These are phyloP conservation scores for Myochromella boudieri DNA, from an alignment of 768 basidiomycete species.

Conservation along the genomic window DNA sequence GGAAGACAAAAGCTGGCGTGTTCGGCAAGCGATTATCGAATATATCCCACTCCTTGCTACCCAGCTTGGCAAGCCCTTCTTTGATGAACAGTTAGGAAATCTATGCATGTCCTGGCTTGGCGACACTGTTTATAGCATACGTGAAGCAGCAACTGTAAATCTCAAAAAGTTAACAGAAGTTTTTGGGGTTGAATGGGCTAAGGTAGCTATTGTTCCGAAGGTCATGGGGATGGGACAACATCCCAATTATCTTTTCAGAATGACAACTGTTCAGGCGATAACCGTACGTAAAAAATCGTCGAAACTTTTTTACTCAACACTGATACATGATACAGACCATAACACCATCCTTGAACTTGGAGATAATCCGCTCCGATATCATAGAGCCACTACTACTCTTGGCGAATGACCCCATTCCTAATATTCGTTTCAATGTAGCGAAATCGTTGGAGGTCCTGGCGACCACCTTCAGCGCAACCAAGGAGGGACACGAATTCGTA, in stretches of 20 bases:
- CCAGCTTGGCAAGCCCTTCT: slow-evolving; percentile 96
- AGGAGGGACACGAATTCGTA: slow-evolving; percentile 76
- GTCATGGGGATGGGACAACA: slow-evolving; percentile 97
- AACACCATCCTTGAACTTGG: slow-evolving; percentile 81
- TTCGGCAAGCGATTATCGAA: slow-evolving; percentile 99
- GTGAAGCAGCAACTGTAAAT: slow-evolving; percentile 97
- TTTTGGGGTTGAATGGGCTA: slow-evolving; percentile 98
- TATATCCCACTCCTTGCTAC: slow-evolving; percentile 98
- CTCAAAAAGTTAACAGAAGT: slow-evolving; percentile 97
- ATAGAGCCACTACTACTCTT: slow-evolving; percentile 82
- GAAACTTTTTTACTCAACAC: slow-evolving; percentile 5
- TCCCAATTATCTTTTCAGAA: slow-evolving; percentile 94
- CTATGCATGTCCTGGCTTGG: slow-evolving; percentile 99
- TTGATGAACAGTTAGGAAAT: slow-evolving; percentile 95
- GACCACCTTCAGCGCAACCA: slow-evolving; percentile 55
- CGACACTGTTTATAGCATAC: slow-evolving; percentile 97
- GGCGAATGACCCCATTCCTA: slow-evolving; percentile 90
- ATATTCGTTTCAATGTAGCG: slow-evolving; percentile 98
- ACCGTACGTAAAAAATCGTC: slow-evolving; percentile 59
- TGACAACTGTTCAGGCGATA: slow-evolving; percentile 99
- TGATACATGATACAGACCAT: slow-evolving; percentile 69
- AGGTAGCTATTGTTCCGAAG: slow-evolving; percentile 90
- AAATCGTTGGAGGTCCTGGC: slow-evolving; percentile 93
- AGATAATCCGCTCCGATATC: slow-evolving; percentile 82
- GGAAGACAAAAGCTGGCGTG: slow-evolving; percentile 99